Evolutionary conservation across 2,329 filamentous ascomycete genomes (phyloP), one percentile per base, ranked within the genome.

Genomic region (Corinectria fuckeliana): DNA sequence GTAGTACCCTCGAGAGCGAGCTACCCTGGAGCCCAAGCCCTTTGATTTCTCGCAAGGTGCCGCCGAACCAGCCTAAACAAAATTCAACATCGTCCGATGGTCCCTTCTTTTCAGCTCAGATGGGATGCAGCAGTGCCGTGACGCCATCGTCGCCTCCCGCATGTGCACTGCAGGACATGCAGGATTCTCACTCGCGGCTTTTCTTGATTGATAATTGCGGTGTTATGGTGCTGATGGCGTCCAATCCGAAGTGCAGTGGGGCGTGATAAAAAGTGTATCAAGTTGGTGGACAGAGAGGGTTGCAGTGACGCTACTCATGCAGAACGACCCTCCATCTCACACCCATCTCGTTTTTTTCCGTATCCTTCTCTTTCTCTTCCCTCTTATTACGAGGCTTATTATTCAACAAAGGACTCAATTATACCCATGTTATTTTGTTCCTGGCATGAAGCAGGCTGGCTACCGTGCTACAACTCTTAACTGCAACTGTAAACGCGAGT

Each of bases 21-120:
- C n/a, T n/a, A n/a, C n/a, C n/a, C n/a, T n/a, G n/a, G n/a, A n/a
- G n/a, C n/a, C n/a, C n/a, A n/a, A n/a, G n/a, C n/a, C n/a, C n/a
- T n/a, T n/a, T n/a, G n/a, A n/a, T n/a, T n/a, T n/a, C n/a, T n/a
- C n/a, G n/a, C n/a, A n/a, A n/a, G n/a, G n/a, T n/a, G n/a, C n/a
- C n/a, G n/a, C n/a, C n/a, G n/a, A n/a, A n/a, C n/a, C n/a, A n/a
- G n/a, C n/a, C n/a, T n/a, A n/a, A n/a, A n/a, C n/a, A n/a, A n/a
- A n/a, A n/a, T n/a, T n/a, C n/a, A n/a, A n/a, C n/a, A n/a, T n/a
- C n/a, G n/a, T n/a, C n/a, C n/a, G n/a, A n/a, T n/a, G 16, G 47
- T 18, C 34, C 28, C 28, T 48, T 32, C 48, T 61, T 55, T 52
- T 68, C 67, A 69, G 67, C 65, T 67, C 55, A 34, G 63, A 63